Base-by-base conservation (phyloP, 768 basidiomycete species). In the Termitomyces sp. region DNA sequence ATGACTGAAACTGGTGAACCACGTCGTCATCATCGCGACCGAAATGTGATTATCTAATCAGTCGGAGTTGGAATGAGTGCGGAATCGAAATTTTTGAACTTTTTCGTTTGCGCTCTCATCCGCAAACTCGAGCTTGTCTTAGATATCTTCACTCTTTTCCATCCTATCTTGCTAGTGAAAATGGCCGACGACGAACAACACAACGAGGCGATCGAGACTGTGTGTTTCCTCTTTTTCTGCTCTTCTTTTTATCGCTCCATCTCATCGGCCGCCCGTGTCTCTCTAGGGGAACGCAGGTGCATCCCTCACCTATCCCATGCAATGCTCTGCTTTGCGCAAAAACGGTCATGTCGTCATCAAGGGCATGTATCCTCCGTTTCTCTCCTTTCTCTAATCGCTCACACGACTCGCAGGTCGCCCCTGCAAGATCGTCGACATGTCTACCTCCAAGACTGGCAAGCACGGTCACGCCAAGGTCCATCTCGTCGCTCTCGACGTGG, bases 401-500 rank as follows among this genome's bases (percentile, higher is more conserved):
- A 46, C 42, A 49, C 20, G 59, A 60, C 55, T 58, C 52, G 41
- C 64, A 90, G 89, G 81, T 66, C 87, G 95, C 67, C 95, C 95
- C 65, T 98, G 95, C 91, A 98, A 98, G 82, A 94, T 94, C 78
- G 87, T 95, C 68, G 95, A 97, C 75, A 98, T 97, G 95, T 96
- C 94, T 63, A 97, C 95, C 79, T 98, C 95, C 74, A 98, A 98
- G 87, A 96, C 95, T 50, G 95, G 96, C 69, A 98, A 98, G 86
- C 96, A 98, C 81, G 96, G 96, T 69, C 96, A 99, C 81, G 96
- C 97, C 76, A 99, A 98, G 79, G 97, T 98, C 71, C 95, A 98
- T 78, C 84, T 99, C 63, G 85, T 98, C 67, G 97, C 87, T 73
- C 91, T 93, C 73, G 97, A 99, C 78, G 95, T 97, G 72, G 63